Base-by-base conservation (phyloP, 2,329 filamentous ascomycete species). In the Chlorencoelia australis region DNA sequence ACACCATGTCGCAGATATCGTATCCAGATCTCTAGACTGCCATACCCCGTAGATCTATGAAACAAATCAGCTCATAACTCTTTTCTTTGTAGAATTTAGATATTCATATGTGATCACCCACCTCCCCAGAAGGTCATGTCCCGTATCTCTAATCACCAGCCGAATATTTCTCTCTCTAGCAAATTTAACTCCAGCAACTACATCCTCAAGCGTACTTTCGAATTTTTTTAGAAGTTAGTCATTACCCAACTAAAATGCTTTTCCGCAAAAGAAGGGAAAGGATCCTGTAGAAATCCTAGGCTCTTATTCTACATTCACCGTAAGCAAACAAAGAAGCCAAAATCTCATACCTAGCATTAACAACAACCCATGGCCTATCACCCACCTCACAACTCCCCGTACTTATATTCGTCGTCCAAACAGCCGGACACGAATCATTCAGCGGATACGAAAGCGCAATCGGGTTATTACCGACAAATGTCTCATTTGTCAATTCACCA, bases 81-180 rank as follows among this genome's bases (percentile, higher is more conserved):
- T 15, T 67, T 68, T 24, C 21, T 7, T 24, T 24, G 11, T 24
- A 7, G 11, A 11, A 7, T 24, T 11, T 11, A 24, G 11, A 24
- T 24, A 31, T 4, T 30, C 11, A 2, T 6, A 7, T 14, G n/a
- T 20, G 16, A 21, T 20, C n/a, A 21, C 32, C 24, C 15, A 44
- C 40, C 39, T 60, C 2, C 66, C 66, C 6, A 64, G 48, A 21
- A 61, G 64, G 33, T 69, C 64, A 15, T 68, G 65, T 1, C 64
- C 64, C 0, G 61, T 66, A n/a, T 53, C 59, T 32, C 63, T 66
- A 19, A 68, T 47, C 2, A 59, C 45, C 11, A 68, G 44, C 7
- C 66, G 57, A 18, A 70, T 45, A 21, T 67, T 61, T 22, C 64
- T 51, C 19, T 60, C 55, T 1, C 61, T 57, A 2, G 64, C 66